Evolutionary conservation across 73 alveolate genomes (phyloP).

Genomic region (Tetrahymena elliotti): DNA sequence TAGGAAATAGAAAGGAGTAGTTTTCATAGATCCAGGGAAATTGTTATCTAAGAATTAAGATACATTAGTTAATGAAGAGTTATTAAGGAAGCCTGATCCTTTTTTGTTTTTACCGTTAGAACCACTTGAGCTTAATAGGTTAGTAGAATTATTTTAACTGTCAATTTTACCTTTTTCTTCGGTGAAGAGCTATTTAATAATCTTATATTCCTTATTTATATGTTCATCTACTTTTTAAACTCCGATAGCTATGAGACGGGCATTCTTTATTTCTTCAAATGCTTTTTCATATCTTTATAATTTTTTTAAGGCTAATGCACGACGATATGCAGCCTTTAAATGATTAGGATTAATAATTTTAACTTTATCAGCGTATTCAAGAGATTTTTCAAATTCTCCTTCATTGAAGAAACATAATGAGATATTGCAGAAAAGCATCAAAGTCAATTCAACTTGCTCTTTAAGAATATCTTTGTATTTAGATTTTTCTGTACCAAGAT

Average conservation of each 20-base stretch:
- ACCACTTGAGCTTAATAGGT: not conserved
- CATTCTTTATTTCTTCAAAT: not conserved
- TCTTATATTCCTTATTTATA: not conserved
- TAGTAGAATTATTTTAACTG: not conserved
- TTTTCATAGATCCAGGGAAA: not conserved
- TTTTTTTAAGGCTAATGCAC: not conserved
- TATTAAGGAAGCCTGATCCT: not conserved
- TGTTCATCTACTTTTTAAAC: not conserved
- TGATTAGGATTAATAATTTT: not conserved
- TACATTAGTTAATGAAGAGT: not conserved
- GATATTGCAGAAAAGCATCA: not conserved
- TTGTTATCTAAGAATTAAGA: not conserved
- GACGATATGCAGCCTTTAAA: not conserved
- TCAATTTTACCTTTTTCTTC: not conserved
- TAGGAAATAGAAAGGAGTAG: not conserved
- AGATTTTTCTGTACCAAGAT: not conserved
- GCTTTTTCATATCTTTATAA: not conserved
- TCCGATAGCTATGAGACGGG: not conserved
- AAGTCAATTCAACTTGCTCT: not conserved
- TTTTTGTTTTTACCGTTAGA: not conserved
- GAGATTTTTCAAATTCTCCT: not conserved
- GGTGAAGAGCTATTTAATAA: not conserved
- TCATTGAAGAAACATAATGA: not conserved
- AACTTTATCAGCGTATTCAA: not conserved
- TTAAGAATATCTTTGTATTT: not conserved